Base-by-base conservation (phyloP, 805 yeast genomes). In the Candida ulmi region DNA sequence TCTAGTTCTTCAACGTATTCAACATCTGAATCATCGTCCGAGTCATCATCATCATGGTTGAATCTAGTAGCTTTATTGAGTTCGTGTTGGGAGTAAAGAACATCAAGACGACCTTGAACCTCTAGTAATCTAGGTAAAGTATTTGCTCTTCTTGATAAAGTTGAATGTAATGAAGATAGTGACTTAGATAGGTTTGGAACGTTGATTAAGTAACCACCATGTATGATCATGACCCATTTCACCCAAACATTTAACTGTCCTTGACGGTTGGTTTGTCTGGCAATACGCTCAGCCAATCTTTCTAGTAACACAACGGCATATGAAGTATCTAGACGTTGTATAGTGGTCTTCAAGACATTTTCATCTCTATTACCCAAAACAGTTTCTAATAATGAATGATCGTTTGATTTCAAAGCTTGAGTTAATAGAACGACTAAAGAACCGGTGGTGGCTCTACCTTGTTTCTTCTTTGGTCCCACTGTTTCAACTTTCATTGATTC, bases 361-460 rank as follows among this genome's bases (percentile, higher is more conserved):
- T 76, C 75, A 46, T 77, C 78, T 17, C 71, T 58, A 43, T 68
- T 68, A 44, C 65, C 57, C 46, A 93, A 69, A 11, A 95, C 95
- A 3, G 87, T 78, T 60, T 93, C 98, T 45, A 93, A 69, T 41
- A 93, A 68, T 9, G 93, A 67, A 52, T 81, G 88, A 58, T 93
- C 99, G 53, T 85, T 86, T 17, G 95, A 80, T 52, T 78, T 80
- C 45, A 93, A 70, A 0, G 99, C 91, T 65, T 93, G 99, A 12
- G 90, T 70, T 33, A 93, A 69, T n/a, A 93, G 77, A 1, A 84
- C 80, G 2, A 96, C 78, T 44, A 90, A 74, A 2, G 96, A 78
- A 37, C 93, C 95, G 5, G 84, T 76, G 8, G 78, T 73, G 17
- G 79, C 76, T 40, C 70, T 71, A 45, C 74, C 72, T 42, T 66